Evolutionary conservation across 2,329 filamentous ascomycete species (phyloP).

Genomic region (Phaeosphaeria sp.): DNA sequence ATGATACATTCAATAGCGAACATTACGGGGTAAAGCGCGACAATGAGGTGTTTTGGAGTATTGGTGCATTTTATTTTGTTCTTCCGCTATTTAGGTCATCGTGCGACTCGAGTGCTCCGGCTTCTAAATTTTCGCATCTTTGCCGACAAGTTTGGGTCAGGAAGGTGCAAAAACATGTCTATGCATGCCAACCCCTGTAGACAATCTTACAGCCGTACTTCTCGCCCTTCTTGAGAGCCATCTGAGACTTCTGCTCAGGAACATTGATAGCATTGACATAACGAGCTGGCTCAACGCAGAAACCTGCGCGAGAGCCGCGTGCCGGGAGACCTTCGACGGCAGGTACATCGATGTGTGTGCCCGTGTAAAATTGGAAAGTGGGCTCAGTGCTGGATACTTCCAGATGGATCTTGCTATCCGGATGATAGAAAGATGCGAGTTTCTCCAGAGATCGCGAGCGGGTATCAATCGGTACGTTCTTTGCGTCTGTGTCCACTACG

Average conservation of each 20-base stretch:
- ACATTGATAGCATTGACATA: constrained; percentile 90
- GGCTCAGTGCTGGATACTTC: constrained; percentile 92
- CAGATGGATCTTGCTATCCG: constrained; percentile 76
- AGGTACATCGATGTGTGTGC: constrained; percentile 81
- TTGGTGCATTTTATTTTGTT: background rate
- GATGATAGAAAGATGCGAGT: constrained; percentile 76
- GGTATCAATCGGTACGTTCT: constrained; percentile 59
- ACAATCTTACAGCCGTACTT: constrained; percentile 82
- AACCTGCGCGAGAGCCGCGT: constrained; percentile 73
- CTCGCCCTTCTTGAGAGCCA: constrained; percentile 82
- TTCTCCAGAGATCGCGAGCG: constrained; percentile 66
- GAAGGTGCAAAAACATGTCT: background rate
- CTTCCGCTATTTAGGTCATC: background rate
- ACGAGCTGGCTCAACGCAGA: constrained; percentile 91
- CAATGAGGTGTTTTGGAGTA: background rate
- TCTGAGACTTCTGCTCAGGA: constrained; percentile 78
- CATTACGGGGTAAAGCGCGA: background rate
- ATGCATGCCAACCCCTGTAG: constrained; percentile 81
- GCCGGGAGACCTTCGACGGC: constrained; percentile 66
- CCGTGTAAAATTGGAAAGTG: constrained; percentile 96
- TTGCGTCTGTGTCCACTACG: constrained; percentile 71
- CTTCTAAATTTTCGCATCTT: background rate
- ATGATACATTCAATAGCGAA: too few species aligned
- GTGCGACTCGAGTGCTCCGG: background rate
- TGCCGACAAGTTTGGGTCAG: background rate